Base-by-base conservation (phyloP, 2,329 filamentous ascomycete species). In the Clonostachys rosea region DNA sequence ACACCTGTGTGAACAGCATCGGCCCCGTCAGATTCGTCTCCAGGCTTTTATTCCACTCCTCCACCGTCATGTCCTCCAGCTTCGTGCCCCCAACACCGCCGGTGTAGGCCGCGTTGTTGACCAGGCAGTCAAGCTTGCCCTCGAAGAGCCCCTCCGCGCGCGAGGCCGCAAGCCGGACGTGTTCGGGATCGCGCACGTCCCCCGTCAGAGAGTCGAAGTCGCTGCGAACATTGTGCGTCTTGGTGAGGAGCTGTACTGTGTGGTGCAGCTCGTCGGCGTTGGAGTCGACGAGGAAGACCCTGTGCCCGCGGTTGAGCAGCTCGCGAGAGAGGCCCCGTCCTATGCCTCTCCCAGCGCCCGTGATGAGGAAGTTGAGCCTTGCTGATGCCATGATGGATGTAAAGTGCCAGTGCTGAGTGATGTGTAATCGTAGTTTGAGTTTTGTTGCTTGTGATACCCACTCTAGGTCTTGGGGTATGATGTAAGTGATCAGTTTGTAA, bases 101-200 rank as follows among this genome's bases (percentile, higher is more conserved):
- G 2, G 65, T 68, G 53, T 66, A 59, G 4, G 66, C 67, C 9
- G 69, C 69, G 47, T 72, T 71, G 54, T 72, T 70, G 47, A 71
- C 56, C 11, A 72, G 58, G 34, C 64, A 65, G 48, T 71, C 67
- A 3, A 71, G 54, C n/a, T 58, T 52, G 44, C 60, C 59, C 7
- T 49, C 46, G 52, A 71, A 70, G 43, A 71, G 59, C 2, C 49
- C 50, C 6, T 47, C 49, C 2, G 65, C 68, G 39, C 56, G 49
- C 4, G 52, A 42, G 2, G 58, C 60, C 9, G 63, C 64, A 5
- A 44, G 46, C 6, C 46, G 44, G 53, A 71, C 62, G 18, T 64
- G 61, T 4, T 45, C 40, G 3, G 63, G 60, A 34, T 59, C 53
- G 11, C 64, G 58, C 7, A 70, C 55, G 50, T 68, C 61, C 40